These are phyloP conservation scores for Gomphus bonarii DNA, from an alignment of 1,284 basidiomycete species.

Conservation along the genomic window DNA sequence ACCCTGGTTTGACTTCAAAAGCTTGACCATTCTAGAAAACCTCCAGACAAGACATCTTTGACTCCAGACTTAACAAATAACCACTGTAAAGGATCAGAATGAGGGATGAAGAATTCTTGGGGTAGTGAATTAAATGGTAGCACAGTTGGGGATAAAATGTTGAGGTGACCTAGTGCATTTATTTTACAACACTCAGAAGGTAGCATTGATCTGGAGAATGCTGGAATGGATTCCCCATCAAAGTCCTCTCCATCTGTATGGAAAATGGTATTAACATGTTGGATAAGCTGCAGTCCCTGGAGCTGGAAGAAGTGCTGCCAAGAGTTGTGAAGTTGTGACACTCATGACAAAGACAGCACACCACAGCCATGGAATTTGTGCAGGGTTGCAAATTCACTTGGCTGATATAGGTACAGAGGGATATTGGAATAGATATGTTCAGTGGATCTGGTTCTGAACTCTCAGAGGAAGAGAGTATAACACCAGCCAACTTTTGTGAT, in stretches of 20 bases:
- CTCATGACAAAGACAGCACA: neutral
- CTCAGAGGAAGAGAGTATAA: constrained; percentile 54
- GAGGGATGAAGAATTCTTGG: too few relatives aligned
- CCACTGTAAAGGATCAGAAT: too few relatives aligned
- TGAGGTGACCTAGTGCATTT: too few relatives aligned
- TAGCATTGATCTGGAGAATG: constrained; percentile 55
- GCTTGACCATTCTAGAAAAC: too few relatives aligned
- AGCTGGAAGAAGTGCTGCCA: neutral
- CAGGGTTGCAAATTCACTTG: neutral
- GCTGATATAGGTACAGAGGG: constrained; percentile 2
- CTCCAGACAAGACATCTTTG: too few relatives aligned
- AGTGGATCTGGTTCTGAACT: constrained; percentile 72
- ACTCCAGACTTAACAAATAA: too few relatives aligned
- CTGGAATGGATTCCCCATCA: constrained; percentile 69
- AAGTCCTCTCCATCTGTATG: constrained; percentile 59
- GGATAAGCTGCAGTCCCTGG: constrained; percentile 3
- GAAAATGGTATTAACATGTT: neutral
- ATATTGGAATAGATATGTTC: constrained; percentile 60
- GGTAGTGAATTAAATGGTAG: too few relatives aligned
- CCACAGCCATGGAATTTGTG: neutral
- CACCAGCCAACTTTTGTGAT: neutral
- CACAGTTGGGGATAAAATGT: too few relatives aligned
- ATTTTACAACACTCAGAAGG: too few relatives aligned
- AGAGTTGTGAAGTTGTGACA: neutral
- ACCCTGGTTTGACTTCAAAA: too few relatives aligned